Evolutionary conservation across 768 basidiomycete genomes (phyloP).

Genomic region (Auricularia heimuer): DNA sequence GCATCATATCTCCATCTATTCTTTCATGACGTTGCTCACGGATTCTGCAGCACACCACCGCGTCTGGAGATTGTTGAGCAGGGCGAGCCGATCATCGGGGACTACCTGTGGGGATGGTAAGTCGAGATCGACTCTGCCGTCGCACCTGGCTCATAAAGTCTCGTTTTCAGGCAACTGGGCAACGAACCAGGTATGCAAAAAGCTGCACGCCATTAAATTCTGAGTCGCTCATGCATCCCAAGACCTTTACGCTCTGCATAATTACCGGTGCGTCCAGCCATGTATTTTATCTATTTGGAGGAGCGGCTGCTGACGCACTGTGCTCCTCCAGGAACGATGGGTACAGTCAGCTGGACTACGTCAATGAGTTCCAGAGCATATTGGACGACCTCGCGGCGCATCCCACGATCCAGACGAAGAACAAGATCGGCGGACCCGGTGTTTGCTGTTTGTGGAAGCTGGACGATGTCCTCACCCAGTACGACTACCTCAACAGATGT

Average conservation of each 20-base stretch:
- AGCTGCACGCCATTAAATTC: too few relatives aligned
- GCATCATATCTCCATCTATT: too few relatives aligned
- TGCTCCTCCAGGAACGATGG: slow-evolving; percentile 3
- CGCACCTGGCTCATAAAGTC: background rate
- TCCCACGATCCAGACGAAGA: slow-evolving; percentile 27
- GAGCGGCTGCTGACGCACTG: slow-evolving; percentile 8
- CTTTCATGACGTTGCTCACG: too few relatives aligned
- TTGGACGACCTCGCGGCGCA: slow-evolving; percentile 25
- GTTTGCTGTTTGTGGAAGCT: slow-evolving; percentile 34
- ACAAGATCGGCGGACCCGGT: slow-evolving; percentile 54
- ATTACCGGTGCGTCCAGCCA: background rate
- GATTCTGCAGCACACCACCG: slow-evolving; percentile 2
- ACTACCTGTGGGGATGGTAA: background rate
- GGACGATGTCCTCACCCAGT: slow-evolving; percentile 19
- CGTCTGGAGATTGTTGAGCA: slow-evolving; percentile 18
- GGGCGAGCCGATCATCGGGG: slow-evolving; percentile 16
- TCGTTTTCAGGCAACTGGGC: background rate
- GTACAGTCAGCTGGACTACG: slow-evolving; percentile 21
- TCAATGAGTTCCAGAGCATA: slow-evolving; percentile 19
- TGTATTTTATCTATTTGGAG: slow-evolving; percentile 15
- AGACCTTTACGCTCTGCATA: background rate
- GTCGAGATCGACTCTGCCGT: background rate
- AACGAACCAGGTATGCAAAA: background rate
- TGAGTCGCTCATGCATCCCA: too few relatives aligned
- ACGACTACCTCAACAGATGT: slow-evolving; percentile 19